These are phyloP conservation scores for Aspergillus eucalypticola DNA, from an alignment of 2,329 filamentous ascomycete genomes.

Conservation along the genomic window DNA sequence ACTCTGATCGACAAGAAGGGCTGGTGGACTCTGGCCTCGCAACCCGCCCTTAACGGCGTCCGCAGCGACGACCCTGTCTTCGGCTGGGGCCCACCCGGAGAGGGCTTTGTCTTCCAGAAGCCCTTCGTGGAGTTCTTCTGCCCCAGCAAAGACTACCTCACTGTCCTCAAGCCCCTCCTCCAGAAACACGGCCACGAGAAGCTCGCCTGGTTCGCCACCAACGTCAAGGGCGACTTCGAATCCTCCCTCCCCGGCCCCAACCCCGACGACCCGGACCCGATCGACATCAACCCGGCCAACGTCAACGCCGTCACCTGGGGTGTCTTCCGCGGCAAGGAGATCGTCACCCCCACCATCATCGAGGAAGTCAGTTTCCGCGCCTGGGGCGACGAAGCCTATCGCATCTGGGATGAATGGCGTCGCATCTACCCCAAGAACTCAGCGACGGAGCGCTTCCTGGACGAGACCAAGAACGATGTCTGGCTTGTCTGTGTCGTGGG, in stretches of 20 bases:
- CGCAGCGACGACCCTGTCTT: conserved; percentile 75
- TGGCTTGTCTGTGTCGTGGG: conserved; percentile 78
- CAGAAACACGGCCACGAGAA: conserved; percentile 60
- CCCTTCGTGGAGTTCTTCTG: conserved; percentile 97
- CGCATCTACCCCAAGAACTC: conserved; percentile 78
- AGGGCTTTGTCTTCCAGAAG: conserved; percentile 96
- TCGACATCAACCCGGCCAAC: conserved; percentile 48
- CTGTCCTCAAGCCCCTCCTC: conserved; percentile 63
- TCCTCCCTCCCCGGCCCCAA: conserved; percentile 51
- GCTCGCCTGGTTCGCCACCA: conserved; percentile 86
- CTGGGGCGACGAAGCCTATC: conserved; percentile 94
- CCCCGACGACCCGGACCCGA: conserved; percentile 30
- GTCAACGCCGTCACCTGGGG: conserved; percentile 98
- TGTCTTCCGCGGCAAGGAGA: conserved; percentile 92
- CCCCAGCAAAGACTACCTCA: conserved; percentile 69
- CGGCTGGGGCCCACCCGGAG: conserved; percentile 85
- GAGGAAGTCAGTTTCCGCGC: conserved; percentile 91
- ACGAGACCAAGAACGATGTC: conserved; percentile 65
- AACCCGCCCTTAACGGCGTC: conserved; percentile 88
- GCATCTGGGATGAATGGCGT: conserved; percentile 93
- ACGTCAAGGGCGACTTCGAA: conserved; percentile 73
- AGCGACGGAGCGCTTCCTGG: conserved; percentile 70
- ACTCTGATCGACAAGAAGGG: conserved; percentile 73
- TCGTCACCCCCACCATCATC: conserved; percentile 93
- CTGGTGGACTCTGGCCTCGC: conserved; percentile 96